A percentile compares a stretch with the other conserved stretches of the same genome.
phyloP scores from a whole-genome alignment of 1,139 yeast species.

The Ogataea hybrid region DNA sequence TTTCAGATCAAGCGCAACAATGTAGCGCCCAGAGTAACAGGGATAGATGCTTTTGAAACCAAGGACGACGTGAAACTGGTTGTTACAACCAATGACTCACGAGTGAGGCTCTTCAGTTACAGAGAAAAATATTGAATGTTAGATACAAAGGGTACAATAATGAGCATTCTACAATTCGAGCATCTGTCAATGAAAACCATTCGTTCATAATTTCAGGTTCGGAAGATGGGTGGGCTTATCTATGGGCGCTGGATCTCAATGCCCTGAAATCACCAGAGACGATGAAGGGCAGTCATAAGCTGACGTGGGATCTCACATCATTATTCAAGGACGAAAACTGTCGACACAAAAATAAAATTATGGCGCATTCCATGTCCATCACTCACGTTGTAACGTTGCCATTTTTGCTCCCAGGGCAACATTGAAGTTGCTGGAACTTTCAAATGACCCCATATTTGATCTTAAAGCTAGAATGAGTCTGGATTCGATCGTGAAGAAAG shows the following conservation, averaged over 20 bases:
- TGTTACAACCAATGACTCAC: conserved; percentile 79
- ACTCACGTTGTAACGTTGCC: conserved; percentile 70
- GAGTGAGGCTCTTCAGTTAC: conserved; percentile 63
- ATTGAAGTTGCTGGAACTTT: conserved; percentile 58
- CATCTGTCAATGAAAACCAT: conserved; percentile 58
- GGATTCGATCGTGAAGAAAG: conserved; percentile 15
- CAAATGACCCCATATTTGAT: conserved; percentile 79
- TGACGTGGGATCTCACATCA: conserved; percentile 33
- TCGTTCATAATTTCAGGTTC: conserved; percentile 56
- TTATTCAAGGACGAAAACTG: conserved; percentile 31
- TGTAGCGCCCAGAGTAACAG: conserved; percentile 52
- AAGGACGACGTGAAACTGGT: conserved; percentile 35
- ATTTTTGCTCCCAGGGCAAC: conserved; percentile 78
- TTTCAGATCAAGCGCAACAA: conserved; percentile 49
- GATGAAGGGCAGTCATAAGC: conserved; percentile 19
- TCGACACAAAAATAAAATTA: conserved; percentile 48
- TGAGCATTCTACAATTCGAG: conserved; percentile 68
- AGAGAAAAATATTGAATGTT: conserved; percentile 56
- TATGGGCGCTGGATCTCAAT: conserved; percentile 48
- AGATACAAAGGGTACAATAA: conserved; percentile 75
- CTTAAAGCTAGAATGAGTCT: conserved; percentile 38
- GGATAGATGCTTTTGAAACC: conserved; percentile 39
- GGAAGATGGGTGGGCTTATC: conserved; percentile 68
- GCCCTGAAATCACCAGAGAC: conserved; percentile 11
- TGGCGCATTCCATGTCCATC: conserved; percentile 76